phyloP scores from a whole-genome alignment of 768 basidiomycete genomes.

The Coprinellus aureogranulatus region DNA sequence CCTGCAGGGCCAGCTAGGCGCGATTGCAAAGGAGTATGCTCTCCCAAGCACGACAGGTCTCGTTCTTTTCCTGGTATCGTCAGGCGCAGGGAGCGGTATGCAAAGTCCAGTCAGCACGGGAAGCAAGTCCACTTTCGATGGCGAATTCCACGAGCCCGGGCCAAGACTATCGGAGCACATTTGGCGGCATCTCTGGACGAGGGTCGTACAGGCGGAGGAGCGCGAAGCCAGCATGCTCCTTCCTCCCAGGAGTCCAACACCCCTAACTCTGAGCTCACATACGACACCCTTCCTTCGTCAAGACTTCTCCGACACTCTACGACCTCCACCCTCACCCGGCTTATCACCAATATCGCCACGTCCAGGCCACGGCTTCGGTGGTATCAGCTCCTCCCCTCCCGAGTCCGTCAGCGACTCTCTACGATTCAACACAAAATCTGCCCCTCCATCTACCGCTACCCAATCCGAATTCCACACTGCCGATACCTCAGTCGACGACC shows the following conservation, averaged over 20 bases:
- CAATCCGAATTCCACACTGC: slow-evolving; percentile 46
- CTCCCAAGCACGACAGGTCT: slow-evolving; percentile 84
- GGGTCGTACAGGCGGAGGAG: slow-evolving; percentile 63
- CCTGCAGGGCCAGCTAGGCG: slow-evolving; percentile 75
- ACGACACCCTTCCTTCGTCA: slow-evolving; percentile 42
- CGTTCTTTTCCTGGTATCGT: slow-evolving; percentile 72
- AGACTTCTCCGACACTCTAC: slow-evolving; percentile 30
- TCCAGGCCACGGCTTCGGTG: slow-evolving; percentile 34
- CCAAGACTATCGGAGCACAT: slow-evolving; percentile 84
- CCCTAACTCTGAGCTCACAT: slow-evolving; percentile 39
- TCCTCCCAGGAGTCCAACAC: slow-evolving; percentile 33
- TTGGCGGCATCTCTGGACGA: slow-evolving; percentile 84
- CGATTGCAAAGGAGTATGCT: slow-evolving; percentile 92
- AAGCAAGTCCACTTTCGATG: slow-evolving; percentile 15
- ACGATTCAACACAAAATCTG: slow-evolving; percentile 47
- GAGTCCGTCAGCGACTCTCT: slow-evolving; percentile 48
- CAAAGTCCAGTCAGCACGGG: slow-evolving; percentile 14
- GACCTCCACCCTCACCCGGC: slow-evolving; percentile 48
- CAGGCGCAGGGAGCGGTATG: slow-evolving; percentile 12
- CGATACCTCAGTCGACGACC: slow-evolving; percentile 45
- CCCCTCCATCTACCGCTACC: slow-evolving; percentile 45
- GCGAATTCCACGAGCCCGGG: slow-evolving; percentile 56
- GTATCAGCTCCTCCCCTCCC: slow-evolving; percentile 52
- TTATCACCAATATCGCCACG: slow-evolving; percentile 35
- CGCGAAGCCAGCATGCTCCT: slow-evolving; percentile 40